Conservation (phyloP, 2,329 filamentous ascomycete species). For the Parastagonospora avenae region DNA sequence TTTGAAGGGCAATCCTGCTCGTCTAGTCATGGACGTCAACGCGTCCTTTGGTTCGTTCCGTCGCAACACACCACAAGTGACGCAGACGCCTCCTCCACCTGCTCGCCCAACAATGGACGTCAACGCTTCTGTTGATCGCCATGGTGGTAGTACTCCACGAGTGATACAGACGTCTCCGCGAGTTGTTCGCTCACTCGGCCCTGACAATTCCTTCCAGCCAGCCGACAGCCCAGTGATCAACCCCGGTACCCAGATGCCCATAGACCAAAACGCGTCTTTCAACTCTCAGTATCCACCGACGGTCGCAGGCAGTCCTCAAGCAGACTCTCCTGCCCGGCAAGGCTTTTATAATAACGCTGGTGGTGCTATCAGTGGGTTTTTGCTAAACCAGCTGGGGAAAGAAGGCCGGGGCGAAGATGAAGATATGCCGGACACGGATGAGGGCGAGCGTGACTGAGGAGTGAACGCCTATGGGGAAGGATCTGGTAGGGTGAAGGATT, state of each 20-base stretch:
- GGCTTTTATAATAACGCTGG: no score
- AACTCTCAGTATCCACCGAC: neutral
- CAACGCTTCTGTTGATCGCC: no score
- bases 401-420: neutral
- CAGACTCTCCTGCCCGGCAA: no score
- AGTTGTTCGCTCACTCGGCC: neutral
- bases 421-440: constrained; percentile 9
- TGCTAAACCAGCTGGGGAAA: neutral
- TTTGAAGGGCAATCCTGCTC: no score
- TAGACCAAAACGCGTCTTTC: neutral
- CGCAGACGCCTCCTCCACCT: no score
- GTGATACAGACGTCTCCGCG: no score
- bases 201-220: neutral
- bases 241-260: neutral
- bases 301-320: neutral
- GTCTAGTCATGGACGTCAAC: neutral
- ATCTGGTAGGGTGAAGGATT: no score
- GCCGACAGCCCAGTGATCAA: neutral
- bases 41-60: neutral
- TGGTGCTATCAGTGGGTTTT: neutral
- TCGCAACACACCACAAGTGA: no score
- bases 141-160: no score
- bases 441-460: neutral
- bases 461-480: no score
- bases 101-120: no score